Evolutionary conservation across 441 rosid species (phyloP), one percentile per base, ranked within the genome.

Genomic region (Bocquillonia castaneifolia): DNA sequence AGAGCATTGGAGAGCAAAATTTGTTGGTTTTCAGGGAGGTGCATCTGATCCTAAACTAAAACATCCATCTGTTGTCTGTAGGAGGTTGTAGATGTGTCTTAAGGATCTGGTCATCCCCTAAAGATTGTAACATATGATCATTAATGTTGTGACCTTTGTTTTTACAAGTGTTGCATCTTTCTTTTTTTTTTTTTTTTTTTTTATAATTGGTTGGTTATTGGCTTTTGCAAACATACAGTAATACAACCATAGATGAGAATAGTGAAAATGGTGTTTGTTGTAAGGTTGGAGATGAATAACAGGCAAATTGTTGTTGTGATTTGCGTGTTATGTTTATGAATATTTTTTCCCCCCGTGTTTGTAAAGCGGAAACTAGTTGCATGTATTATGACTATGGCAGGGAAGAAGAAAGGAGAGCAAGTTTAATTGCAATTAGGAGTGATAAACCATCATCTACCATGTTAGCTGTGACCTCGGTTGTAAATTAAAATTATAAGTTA

Each of bases 71-170:
- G 59, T 56, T 52, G 20, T 71, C 52, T 40, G 66, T 52, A 8
- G 70, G 67, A 40, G 54, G 39, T 42, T 15, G 18, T 68, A 44
- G 32, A 32, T 74, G 61, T 64, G 74, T 64, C 65, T 15, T 14
- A 75, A 72, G 59, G 45, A 42, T 59, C 40, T 36, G 66, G 52
- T 65, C n/a, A 36, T 9, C 12, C 15, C 13, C 48, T 17, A 61
- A 67, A 66, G 59, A 47, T 60, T 73, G 70, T 53, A 29, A 57
- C 14, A 53, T 63, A 50, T 44, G 69, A 50, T 26, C 10, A 48
- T 12, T 56, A 25, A 48, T 37, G 36, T 64, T 71, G 48, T 31
- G 17, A 32, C 45, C 22, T 20, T 31, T 47, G 32, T 47, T 32
- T 26, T 52, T 60, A 66, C 44, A 55, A 36, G 58, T 51, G 56